phyloP scores from a whole-genome alignment of 1,284 basidiomycete species.

The Ganoderma lucidum region DNA sequence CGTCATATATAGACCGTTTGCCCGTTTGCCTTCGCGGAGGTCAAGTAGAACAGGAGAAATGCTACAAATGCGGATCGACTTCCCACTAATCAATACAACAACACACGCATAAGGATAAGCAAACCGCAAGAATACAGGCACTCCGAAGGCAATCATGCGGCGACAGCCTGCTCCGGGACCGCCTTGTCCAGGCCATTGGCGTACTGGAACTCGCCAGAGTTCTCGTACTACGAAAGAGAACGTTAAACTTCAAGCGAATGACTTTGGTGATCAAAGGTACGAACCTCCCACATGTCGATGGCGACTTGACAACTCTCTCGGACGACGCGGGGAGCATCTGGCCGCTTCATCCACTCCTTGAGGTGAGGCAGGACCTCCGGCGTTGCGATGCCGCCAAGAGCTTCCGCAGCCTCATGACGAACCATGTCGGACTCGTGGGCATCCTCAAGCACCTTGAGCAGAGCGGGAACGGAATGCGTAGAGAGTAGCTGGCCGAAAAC shows the following conservation, averaged over 20 bases:
- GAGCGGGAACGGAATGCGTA: conserved; percentile 86
- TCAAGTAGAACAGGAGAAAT: neutral
- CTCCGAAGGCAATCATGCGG: conserved; percentile 7
- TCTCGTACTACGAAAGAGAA: conserved; percentile 75
- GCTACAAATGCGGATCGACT: conserved; percentile 11
- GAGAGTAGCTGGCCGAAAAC: conserved; percentile 97
- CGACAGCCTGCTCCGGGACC: conserved; percentile 19
- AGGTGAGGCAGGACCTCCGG: conserved; percentile 90
- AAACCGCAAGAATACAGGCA: conserved; percentile 12
- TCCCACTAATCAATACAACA: conserved; percentile 21
- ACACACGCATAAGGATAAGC: conserved; percentile 5
- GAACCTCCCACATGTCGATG: conserved; percentile 95
- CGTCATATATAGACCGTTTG: neutral
- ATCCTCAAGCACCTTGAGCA: conserved; percentile 83
- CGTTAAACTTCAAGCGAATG: neutral
- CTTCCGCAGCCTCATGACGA: conserved; percentile 98
- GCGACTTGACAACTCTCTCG: conserved; percentile 97
- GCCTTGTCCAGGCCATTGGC: conserved; percentile 58
- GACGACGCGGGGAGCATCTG: conserved; percentile 89
- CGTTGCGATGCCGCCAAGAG: conserved; percentile 94
- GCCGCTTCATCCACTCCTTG: conserved; percentile 83
- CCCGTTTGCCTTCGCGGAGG: neutral
- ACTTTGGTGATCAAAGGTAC: conserved; percentile 34
- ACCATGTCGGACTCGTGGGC: conserved; percentile 94
- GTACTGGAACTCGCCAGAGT: conserved; percentile 91